Conservation (phyloP, 805 yeast genomes). For the Teunomyces funiuensis region DNA sequence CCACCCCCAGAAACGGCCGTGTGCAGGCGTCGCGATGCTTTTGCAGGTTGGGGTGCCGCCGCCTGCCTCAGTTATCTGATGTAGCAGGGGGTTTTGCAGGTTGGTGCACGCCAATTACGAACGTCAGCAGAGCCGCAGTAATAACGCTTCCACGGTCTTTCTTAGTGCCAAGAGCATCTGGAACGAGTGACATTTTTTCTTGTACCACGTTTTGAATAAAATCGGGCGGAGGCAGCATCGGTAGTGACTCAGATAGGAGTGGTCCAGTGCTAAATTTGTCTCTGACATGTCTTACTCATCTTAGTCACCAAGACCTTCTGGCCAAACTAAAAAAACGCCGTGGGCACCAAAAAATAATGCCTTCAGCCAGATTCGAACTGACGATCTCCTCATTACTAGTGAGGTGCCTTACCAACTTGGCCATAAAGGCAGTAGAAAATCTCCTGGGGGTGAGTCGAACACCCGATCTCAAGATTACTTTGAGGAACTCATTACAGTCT, state of each 20-base stretch:
- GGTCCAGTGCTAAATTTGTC: background rate
- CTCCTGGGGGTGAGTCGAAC: slow-evolving; percentile 51
- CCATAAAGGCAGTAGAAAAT: slow-evolving; percentile 18
- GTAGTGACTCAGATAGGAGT: background rate
- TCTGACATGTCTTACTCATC: too few relatives aligned
- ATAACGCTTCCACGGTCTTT: slow-evolving; percentile 6
- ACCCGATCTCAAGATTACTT: slow-evolving; percentile 47
- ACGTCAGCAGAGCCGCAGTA: background rate
- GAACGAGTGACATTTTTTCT: slow-evolving; percentile 1
- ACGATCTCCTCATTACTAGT: slow-evolving; percentile 19
- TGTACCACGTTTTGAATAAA: background rate
- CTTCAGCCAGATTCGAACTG: slow-evolving; percentile 18
- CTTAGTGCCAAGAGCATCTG: slow-evolving; percentile 11
- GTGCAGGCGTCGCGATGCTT: background rate
- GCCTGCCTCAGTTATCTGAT: background rate
- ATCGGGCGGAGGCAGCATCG: background rate
- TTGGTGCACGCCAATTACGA: too few relatives aligned
- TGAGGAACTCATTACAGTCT: slow-evolving; percentile 38
- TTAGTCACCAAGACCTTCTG: too few relatives aligned
- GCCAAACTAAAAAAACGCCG: background rate
- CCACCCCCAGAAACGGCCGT: slow-evolving; percentile 1
- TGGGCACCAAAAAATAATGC: slow-evolving; percentile 8
- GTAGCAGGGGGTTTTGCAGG: background rate
- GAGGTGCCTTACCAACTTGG: slow-evolving; percentile 18
- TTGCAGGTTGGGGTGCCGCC: background rate